Evolutionary conservation across 2,329 filamentous ascomycete genomes (phyloP), one percentile per base, ranked within the genome.

Genomic region (Apiospora koreana): DNA sequence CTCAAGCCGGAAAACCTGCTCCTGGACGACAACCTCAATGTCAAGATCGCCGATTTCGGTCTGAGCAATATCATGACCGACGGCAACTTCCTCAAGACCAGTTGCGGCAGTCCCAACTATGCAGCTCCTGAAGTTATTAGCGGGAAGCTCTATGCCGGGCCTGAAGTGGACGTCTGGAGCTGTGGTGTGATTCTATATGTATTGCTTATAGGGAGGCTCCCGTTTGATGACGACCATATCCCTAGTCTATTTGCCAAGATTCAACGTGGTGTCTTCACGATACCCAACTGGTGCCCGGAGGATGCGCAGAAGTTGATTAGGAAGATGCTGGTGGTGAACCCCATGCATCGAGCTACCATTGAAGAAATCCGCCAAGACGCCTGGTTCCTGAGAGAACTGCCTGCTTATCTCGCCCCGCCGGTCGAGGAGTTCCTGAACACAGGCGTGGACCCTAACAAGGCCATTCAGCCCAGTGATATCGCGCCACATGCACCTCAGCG

Each of bases 1-100:
- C 84, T 99, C 73, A 99, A 99, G 82, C 96, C 96, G 12, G 96
- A 99, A 85, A 99, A 99, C 79, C 84, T 99, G 66, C 88, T 99
- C 58, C 90, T 99, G 68, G 96, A 99, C 82, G 94, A 97, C 74
- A 92, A 97, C 71, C 92, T 97, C 79, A 98, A 99, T 77, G 95
- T 99, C 83, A 99, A 99, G 85, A 99, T 99, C 83, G 96, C 96
- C 77, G 96, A 99, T 83, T 99, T 99, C 76, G 96, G 96, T 70
- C 86, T 99, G 70, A 98, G 95, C 85, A 99, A 99, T 80, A 99
- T 99, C 83, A 99, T 99, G 96, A 98, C 96, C 0, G 96, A 99
- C 80, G 96, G 96, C 35, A 99, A 99, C 80, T 99, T 99, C 80
- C 89, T 99, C 77, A 98, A 98, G 84, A 99, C 96, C 1, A 98